Evolutionary conservation across 805 yeast genomes (phyloP).

Genomic region (Zygosaccharomyces kombuchaensis): DNA sequence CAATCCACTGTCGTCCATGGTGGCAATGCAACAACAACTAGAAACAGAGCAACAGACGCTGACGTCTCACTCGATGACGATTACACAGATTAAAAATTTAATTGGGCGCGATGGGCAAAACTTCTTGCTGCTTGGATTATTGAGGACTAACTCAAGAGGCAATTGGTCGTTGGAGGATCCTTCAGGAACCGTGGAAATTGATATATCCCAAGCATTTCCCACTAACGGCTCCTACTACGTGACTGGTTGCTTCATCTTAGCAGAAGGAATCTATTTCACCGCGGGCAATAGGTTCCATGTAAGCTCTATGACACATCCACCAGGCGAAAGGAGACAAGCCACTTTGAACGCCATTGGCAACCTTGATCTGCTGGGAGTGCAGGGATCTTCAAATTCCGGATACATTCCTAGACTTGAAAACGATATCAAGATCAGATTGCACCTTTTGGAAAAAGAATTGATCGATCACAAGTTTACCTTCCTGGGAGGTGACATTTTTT

Average conservation of each 20-base stretch:
- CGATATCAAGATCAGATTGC: conserved; percentile 50
- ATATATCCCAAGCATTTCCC: conserved; percentile 56
- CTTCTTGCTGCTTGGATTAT: conserved; percentile 74
- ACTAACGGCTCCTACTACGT: conserved; percentile 60
- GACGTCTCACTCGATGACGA: conserved; percentile 28
- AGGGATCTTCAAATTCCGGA: conserved; percentile 30
- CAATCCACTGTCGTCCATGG: conserved; percentile 36
- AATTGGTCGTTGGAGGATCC: conserved; percentile 77
- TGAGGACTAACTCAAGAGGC: conserved; percentile 60
- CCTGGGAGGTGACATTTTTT: conserved; percentile 67
- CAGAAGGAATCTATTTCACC: conserved; percentile 80
- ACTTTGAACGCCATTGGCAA: conserved; percentile 73
- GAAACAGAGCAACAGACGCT: conserved; percentile 10
- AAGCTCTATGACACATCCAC: conserved; percentile 77
- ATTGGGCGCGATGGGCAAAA: conserved; percentile 77
- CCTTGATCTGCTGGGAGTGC: conserved; percentile 60
- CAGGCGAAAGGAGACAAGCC: conserved; percentile 67
- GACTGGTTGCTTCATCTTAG: conserved; percentile 73
- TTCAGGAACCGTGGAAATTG: conserved; percentile 67
- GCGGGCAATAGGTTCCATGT: conserved; percentile 67
- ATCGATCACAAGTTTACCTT: conserved; percentile 57
- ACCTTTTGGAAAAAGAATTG: conserved; percentile 52
- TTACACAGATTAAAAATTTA: conserved; percentile 77
- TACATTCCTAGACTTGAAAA: conserved; percentile 57
- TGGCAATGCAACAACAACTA: conserved; percentile 22